Conservation (phyloP, 495 filamentous ascomycete species). For the Cetradonia linearis region DNA sequence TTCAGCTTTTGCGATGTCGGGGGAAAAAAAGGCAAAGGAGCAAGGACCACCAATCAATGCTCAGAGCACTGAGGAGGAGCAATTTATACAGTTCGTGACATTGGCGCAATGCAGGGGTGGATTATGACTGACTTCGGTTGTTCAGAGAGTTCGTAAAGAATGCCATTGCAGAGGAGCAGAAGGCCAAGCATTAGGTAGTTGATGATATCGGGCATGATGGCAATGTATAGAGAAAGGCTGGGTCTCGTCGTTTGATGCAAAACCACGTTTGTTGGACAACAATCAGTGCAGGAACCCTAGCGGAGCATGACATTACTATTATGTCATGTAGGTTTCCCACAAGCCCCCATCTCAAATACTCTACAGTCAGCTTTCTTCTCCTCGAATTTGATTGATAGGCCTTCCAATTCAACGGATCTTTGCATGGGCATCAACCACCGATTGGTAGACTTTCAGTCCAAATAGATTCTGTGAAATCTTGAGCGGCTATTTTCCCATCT, state of each 20-base stretch:
- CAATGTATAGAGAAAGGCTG: not conserved
- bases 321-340: not conserved
- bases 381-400: not conserved
- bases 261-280: not conserved
- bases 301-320: not conserved
- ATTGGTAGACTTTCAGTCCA: not conserved
- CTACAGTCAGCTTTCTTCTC: not conserved
- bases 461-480: not conserved
- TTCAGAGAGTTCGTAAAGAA: slow-evolving; percentile 69
- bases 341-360: not conserved
- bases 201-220: not conserved
- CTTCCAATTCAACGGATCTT: not conserved
- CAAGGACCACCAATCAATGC: slow-evolving; percentile 75
- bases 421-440: not conserved
- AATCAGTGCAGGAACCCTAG: not conserved
- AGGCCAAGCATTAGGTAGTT: slow-evolving; percentile 41
- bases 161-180: slow-evolving; percentile 60
- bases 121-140: slow-evolving; percentile 17
- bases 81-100: slow-evolving; percentile 76
- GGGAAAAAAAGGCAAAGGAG: slow-evolving; percentile 51
- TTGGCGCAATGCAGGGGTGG: slow-evolving; percentile 21
- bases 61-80: slow-evolving; percentile 82
- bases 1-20: slow-evolving; percentile 43
- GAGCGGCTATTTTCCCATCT: not conserved
- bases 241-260: not conserved